Conservation (phyloP, 495 filamentous ascomycete genomes). For the Aspergillus steynii region DNA sequence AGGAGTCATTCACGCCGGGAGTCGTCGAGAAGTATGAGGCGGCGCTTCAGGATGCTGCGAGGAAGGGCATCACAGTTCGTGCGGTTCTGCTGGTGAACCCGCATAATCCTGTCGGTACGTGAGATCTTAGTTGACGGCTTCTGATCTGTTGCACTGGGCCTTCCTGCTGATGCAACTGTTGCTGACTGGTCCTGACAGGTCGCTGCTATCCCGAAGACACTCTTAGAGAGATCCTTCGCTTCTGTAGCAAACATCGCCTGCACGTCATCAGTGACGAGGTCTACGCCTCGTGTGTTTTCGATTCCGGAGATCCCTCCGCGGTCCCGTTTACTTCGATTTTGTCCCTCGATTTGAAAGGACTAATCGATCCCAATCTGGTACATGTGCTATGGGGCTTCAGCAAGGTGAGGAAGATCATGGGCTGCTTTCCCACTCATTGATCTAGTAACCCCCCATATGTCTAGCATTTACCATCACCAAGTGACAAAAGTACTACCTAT, state of each 20-base stretch:
- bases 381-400: constrained; percentile 62
- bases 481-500: neutral
- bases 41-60: constrained; percentile 23
- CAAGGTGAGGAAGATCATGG: constrained; percentile 34
- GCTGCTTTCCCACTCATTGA: too few relatives aligned
- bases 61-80: constrained; percentile 21
- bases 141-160: neutral
- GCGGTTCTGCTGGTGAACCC: constrained; percentile 36
- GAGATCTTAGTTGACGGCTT: neutral
- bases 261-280: constrained; percentile 65
- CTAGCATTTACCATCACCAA: neutral
- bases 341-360: constrained; percentile 38
- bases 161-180: too few relatives aligned
- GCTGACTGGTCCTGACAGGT: constrained; percentile 22
- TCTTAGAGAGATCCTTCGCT: constrained; percentile 46
- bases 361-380: constrained; percentile 51
- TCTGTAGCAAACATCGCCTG: constrained; percentile 54
- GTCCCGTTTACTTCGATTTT: constrained; percentile 53
- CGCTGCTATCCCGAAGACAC: constrained; percentile 54
- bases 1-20: constrained; percentile 31
- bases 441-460: too few relatives aligned
- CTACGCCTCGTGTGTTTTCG: constrained; percentile 57
- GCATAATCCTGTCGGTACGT: constrained; percentile 47
- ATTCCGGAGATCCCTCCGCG: constrained; percentile 32
- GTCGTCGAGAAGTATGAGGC: constrained; percentile 33